Base-by-base conservation (phyloP, 768 basidiomycete species). In the Punctularia strigosozonata region DNA sequence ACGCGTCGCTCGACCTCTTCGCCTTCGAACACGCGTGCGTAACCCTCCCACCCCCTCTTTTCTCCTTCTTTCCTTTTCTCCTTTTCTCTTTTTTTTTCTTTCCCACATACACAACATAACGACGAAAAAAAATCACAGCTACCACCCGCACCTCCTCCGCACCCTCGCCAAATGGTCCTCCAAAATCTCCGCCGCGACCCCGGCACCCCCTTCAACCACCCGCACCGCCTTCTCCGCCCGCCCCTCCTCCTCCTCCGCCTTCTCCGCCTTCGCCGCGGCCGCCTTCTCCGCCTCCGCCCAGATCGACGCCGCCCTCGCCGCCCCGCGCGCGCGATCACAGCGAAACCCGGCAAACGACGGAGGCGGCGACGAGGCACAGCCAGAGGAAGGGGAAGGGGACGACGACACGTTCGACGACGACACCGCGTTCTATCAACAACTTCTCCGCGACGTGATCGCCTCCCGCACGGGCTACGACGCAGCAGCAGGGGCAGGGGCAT, bases 121-220 rank as follows among this genome's bases (percentile, higher is more conserved):
- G n/a, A n/a, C n/a, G n/a, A n/a, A n/a, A n/a, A n/a, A n/a, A n/a
- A n/a, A 4, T 8, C 6, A 33, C 42, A 66, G 69, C 37, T 69
- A 83, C 36, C 89, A 91, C 53, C 71, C 79, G 2, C 67, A 81
- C 44, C 67, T 83, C 10, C 55, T 89, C 31, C 75, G 78, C 43
- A 91, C 86, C 2, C 69, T 99, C 19, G 65, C 71, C 26, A 98
- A 98, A 59, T 99, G 95, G 95, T 95, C 90, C 7, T 69, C 80
- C 19, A 99, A 98, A 63, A 84, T 98, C 26, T 86, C 91, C 51
- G 86, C 92, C 4, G 75, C 90, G 2, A 80, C 89, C 8, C 77
- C 80, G 5, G 78, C 70, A 30, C 73, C 86, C 10, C 65, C 79
- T 4, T 77, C 80, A 31, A 74, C 71, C 10, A 81, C 75, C 46